Evolutionary conservation across 306 rosid genomes (phyloP), one percentile per base, ranked within the genome.

Genomic region (Dalbergia cultrata): DNA sequence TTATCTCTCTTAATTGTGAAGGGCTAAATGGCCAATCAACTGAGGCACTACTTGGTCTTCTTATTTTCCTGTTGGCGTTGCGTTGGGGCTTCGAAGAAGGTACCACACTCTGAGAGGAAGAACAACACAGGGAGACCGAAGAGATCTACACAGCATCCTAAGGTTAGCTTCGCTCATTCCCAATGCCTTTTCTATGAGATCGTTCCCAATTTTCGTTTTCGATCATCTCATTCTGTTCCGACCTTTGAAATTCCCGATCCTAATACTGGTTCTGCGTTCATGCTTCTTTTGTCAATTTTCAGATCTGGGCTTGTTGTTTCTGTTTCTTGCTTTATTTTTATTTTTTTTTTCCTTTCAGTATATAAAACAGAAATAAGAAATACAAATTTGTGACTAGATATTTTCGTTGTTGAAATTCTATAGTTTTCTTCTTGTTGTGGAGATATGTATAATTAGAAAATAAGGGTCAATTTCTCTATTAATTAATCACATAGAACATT

Each of bases 271-370:
- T 72, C 67, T 78, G 53, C 16, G 67, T 65, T 73, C 74, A 31
- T 60, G 21, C 5, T n/a, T 44, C 70, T 31, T 31, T 34, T 61
- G 43, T n/a, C 61, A 44, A 52, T 43, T 67, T 78, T 61, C 77
- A 85, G 84, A 81, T 81, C 84, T 4, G 70, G 67, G 18, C 19
- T 26, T 79, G 67, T 37, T 22, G 13, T 50, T 73, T 49, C 9
- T 7, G 59, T 53, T 7, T 14, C 59, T 53, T 53, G 19, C 21
- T 16, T n/a, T 53, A 8, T 14, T 53, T 12, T 49, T 49, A 12
- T 49, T 12, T n/a, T 52, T 52, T 52, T 16, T 53, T 53, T 2
- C 21, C n/a, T 53, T 53, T 53, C 21, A 22, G 9, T 4, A 1
- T 53, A 14, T 5, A 14, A 10, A 53, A 53, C 19, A 18, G 31